Evolutionary conservation across 768 basidiomycete genomes (phyloP).

Genomic region (Flagelloscypha sp.): DNA sequence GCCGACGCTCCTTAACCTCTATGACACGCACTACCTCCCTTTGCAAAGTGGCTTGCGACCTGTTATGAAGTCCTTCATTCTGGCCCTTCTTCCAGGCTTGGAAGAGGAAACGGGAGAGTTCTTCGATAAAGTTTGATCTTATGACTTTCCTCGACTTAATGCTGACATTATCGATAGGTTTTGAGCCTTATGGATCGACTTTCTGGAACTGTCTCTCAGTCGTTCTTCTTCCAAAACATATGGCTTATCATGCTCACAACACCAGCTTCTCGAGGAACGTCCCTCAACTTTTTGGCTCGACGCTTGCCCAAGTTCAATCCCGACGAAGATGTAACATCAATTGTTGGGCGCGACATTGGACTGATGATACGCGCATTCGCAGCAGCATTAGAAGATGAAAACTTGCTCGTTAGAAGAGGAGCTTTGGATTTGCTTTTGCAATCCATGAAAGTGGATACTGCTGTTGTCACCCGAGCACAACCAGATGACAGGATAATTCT

Average conservation of each 20-base stretch:
- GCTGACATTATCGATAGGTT: conserved; percentile 40
- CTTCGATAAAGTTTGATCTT: conserved; percentile 67
- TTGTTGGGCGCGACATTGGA: conserved; percentile 82
- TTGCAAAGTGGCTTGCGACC: conserved; percentile 76
- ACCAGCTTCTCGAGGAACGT: conserved; percentile 74
- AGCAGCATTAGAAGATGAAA: conserved; percentile 87
- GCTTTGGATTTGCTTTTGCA: conserved; percentile 80
- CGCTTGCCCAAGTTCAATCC: conserved; percentile 64
- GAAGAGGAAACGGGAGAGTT: conserved; percentile 98
- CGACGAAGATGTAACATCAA: conserved; percentile 68
- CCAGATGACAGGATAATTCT: conserved; percentile 71
- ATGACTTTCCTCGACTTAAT: background rate
- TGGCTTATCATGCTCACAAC: conserved; percentile 92
- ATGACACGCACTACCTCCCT: conserved; percentile 87
- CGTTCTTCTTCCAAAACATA: conserved; percentile 93
- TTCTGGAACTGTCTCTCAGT: conserved; percentile 73
- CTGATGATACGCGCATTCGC: conserved; percentile 92
- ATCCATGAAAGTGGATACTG: conserved; percentile 65
- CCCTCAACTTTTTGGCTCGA: conserved; percentile 80
- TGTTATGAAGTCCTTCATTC: conserved; percentile 88
- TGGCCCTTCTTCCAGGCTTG: conserved; percentile 87
- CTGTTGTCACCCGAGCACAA: conserved; percentile 59
- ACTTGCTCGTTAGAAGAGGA: conserved; percentile 80
- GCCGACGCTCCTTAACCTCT: conserved; percentile 87
- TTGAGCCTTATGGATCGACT: conserved; percentile 71